Evolutionary conservation across 176 grass and related monocot species (phyloP), one percentile per base, ranked within the genome.

Genomic region (Avena eriantha): DNA sequence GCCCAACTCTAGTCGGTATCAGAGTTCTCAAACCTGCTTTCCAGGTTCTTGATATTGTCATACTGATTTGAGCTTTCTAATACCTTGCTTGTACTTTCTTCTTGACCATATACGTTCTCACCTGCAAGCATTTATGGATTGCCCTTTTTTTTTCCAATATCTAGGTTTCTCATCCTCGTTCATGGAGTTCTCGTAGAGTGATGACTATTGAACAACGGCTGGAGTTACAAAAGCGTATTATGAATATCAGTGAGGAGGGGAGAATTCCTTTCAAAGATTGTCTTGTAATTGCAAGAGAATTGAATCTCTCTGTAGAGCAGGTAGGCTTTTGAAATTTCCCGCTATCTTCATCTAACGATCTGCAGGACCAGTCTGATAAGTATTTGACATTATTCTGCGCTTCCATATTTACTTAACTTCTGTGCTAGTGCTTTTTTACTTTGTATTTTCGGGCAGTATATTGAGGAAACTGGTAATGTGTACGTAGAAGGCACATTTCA

Each of bases 221-320:
- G 58, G 93, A 94, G 78, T 72, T 98, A 60, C 82, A 94, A 68
- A 85, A 92, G 34, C 89, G 69, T 80, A 54, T 98, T 81, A 69
- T 75, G 79, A 88, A 81, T 85, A 71, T 89, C 63, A 88, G 82
- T 55, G 77, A 83, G 48, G 63, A 89, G 59, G 93, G 91, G 50
- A 96, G 94, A 90, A 90, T 98, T 86, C 78, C 90, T 59, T 92
- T 96, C 68, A 88, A 92, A 84, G 90, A 94, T 78, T 98, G 93
- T 88, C 84, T 92, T 87, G 85, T 78, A 87, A 95, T 98, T 85
- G 92, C 96, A 58, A 92, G 90, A 69, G 93, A 98, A 81, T 84
- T 98, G 66, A 88, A 94, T 78, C 96, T 98, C 39, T 94, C 93
- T 54, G 90, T 98, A 74, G 90, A 98, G 78, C 94, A 98, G 93